Evolutionary conservation across 169 alveolate species (phyloP).

Genomic region (Cyclospora cayetanensis): DNA sequence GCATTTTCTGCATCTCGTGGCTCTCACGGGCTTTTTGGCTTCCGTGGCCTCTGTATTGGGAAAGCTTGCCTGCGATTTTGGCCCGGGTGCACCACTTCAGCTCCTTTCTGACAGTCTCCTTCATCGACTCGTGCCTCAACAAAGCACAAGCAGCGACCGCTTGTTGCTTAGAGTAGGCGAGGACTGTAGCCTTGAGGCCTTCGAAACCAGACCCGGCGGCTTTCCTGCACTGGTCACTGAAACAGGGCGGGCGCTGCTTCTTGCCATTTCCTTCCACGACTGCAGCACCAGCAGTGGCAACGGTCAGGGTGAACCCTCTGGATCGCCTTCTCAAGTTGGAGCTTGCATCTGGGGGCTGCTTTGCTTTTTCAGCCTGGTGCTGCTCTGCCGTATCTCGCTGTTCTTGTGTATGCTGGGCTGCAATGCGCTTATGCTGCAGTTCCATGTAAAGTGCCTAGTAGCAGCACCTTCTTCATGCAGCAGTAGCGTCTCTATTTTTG

Average conservation of each 20-base stretch:
- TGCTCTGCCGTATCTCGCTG: conserved; percentile 21
- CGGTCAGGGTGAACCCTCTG: neutral
- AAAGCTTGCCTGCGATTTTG: conserved; percentile 31
- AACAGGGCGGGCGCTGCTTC: conserved; percentile 46
- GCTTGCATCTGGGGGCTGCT: neutral
- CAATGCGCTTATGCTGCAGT: conserved; percentile 46
- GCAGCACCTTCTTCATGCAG: conserved; percentile 55
- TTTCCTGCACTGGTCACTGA: neutral
- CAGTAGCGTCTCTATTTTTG: conserved; percentile 63
- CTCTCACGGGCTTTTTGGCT: conserved; percentile 35
- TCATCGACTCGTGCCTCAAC: neutral
- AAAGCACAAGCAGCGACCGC: neutral
- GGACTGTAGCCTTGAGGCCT: neutral
- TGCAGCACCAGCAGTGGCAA: neutral
- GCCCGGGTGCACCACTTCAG: conserved; percentile 43
- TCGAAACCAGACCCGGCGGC: conserved; percentile 22
- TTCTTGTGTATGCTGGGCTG: conserved; percentile 49
- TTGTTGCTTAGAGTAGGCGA: neutral
- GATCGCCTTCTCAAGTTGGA: neutral
- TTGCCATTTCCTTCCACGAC: neutral
- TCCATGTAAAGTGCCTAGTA: conserved; percentile 31
- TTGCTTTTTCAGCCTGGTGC: conserved; percentile 9
- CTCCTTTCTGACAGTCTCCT: neutral
- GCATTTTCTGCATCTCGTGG: conserved; percentile 35
- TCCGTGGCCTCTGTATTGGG: conserved; percentile 41